These are phyloP conservation scores for Ehretia macrophylla DNA, from an alignment of 257 asterid species.

Conservation along the genomic window DNA sequence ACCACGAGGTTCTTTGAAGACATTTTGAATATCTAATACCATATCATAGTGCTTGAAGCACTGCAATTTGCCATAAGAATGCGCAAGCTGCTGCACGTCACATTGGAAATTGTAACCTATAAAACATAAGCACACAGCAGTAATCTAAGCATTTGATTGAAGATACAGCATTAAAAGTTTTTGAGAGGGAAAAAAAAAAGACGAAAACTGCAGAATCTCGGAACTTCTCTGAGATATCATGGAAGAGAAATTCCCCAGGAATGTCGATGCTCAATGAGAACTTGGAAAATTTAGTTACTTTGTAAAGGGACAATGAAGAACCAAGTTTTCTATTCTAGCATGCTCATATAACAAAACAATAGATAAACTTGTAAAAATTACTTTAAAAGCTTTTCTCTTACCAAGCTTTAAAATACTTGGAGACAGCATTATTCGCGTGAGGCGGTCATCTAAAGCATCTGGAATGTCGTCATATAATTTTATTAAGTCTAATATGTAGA, in stretches of 20 bases:
- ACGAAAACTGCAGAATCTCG: neutral
- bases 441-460: conserved; percentile 66
- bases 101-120: conserved; percentile 92
- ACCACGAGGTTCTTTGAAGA: conserved; percentile 73
- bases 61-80: conserved; percentile 64
- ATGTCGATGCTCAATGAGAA: too few species aligned
- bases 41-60: conserved; percentile 81
- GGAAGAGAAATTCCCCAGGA: too few species aligned
- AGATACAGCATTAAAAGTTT: too few species aligned
- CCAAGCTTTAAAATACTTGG: conserved; percentile 88
- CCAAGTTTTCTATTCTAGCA: neutral
- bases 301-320: too few species aligned
- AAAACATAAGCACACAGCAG: conserved; percentile 12
- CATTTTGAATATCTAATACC: conserved; percentile 91
- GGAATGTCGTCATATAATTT: conserved; percentile 63
- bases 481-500: conserved; percentile 82
- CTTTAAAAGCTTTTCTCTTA: conserved; percentile 25
- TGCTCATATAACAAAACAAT: neutral
- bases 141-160: conserved; percentile 1
- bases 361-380: neutral
- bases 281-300: too few species aligned
- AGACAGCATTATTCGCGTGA: conserved; percentile 66
- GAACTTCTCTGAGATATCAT: too few species aligned
- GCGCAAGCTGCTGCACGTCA: conserved; percentile 68
- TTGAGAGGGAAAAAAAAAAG: neutral